A percentile compares a stretch with the other conserved stretches of the same genome.
Evolutionary conservation across 2,329 filamentous ascomycete species (phyloP).

Genomic region (Clarireedia homoeocarpa): DNA sequence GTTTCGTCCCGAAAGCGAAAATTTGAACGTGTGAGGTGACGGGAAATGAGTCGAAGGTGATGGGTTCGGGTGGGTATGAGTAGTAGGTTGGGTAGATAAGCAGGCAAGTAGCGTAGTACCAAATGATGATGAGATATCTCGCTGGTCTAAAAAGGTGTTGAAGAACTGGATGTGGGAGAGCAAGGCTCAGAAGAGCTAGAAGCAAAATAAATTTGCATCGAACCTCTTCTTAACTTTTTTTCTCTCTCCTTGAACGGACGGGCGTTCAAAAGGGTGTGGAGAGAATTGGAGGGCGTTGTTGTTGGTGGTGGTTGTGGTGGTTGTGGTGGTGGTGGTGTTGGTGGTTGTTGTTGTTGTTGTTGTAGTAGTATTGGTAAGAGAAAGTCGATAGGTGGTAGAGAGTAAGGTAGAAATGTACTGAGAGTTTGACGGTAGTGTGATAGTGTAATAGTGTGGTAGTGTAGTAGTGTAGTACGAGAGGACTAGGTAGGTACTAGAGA

Average conservation of each 20-base stretch:
- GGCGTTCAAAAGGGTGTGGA: not conserved
- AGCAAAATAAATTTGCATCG: constrained; percentile 10
- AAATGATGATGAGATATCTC: not conserved
- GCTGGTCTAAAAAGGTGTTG: not conserved
- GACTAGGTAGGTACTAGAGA: too few species aligned
- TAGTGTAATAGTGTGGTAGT: too few species aligned
- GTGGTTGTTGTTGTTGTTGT: too few species aligned
- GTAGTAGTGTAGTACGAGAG: too few species aligned
- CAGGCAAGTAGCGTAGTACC: not conserved
- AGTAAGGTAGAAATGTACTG: constrained; percentile 1
- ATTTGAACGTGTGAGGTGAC: not conserved
- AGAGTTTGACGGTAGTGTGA: too few species aligned
- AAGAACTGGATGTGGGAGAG: not conserved
- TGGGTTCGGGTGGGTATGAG: not conserved
- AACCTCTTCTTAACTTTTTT: constrained; percentile 1
- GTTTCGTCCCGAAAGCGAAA: too few species aligned
- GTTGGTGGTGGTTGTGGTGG: not conserved
- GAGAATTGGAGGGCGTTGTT: not conserved
- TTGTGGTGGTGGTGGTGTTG: too few species aligned
- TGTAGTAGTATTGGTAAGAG: not conserved
- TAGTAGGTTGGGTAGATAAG: not conserved
- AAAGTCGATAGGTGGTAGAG: constrained; percentile 5
- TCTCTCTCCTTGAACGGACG: not conserved
- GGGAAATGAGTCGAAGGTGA: not conserved
- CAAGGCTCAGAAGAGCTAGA: constrained; percentile 8